Evolutionary conservation across 2,329 filamentous ascomycete genomes (phyloP), one percentile per base, ranked within the genome.

Genomic region (Colletotrichum sidae): DNA sequence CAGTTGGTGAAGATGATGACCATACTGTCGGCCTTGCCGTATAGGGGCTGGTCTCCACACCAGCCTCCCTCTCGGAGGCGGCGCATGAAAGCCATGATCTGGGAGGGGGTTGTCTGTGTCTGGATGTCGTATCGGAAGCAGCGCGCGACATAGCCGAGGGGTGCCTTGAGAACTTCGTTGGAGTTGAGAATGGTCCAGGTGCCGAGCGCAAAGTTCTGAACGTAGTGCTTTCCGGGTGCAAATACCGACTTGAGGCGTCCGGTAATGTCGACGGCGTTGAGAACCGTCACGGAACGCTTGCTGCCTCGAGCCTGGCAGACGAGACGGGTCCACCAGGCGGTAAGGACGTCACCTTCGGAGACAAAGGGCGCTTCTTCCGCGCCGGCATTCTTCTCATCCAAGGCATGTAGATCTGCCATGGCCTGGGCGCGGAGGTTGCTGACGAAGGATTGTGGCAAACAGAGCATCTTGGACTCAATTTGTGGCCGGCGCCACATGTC

Each of bases 291-390:
- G 1, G 73, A 11, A 69, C 68, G 53, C 15, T 55, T 62, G 15
- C 35, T 44, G 6, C 65, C 64, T 4, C 65, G 60, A 12, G 65
- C 46, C 11, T 38, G 8, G 25, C 65, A 60, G 11, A 76, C 61
- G 13, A 70, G 57, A 8, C 67, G 69, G 6, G 76, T 70, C 56
- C 74, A 70, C 79, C 81, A 85, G 0, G 79, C 80, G 1, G 73
- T 70, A 2, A 85, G 69, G 2, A 84, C 71, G 56, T 85, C 82
- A 17, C 78, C 77, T n/a, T 84, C 80, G 65, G 79, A 83, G 37
- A 85, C 46, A 57, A 81, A 84, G 2, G 78, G 72, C 10, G 59
- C 64, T 10, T 61, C 53, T 44, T 68, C 68, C 10, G 39, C 52
- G 45, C 63, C 63, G 6, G 63, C 13, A 1, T 59, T 53, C 37